Evolutionary conservation across 805 yeast species (phyloP).

Genomic region (Metahyphopichia silvanorum): DNA sequence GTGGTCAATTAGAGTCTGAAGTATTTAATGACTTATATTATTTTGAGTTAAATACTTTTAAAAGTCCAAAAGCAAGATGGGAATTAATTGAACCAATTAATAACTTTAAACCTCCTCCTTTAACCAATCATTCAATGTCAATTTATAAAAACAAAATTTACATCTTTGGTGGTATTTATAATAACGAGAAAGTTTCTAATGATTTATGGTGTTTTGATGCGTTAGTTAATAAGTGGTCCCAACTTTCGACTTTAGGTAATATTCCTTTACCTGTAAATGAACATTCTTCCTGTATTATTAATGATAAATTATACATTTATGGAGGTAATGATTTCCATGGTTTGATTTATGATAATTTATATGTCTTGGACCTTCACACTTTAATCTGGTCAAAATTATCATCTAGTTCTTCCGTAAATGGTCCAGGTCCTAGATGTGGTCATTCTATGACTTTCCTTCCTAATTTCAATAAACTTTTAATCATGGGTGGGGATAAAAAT

Average conservation of each 20-base stretch:
- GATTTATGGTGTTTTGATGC: constrained; percentile 85
- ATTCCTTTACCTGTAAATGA: constrained; percentile 85
- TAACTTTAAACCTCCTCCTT: constrained; percentile 65
- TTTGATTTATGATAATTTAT: constrained; percentile 59
- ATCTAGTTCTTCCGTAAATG: constrained; percentile 38
- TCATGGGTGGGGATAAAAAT: constrained; percentile 90
- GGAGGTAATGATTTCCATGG: constrained; percentile 88
- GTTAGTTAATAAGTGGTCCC: constrained; percentile 61
- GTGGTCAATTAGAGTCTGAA: constrained; percentile 89
- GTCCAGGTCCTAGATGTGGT: constrained; percentile 86
- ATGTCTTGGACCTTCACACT: constrained; percentile 72
- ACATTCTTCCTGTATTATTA: constrained; percentile 79
- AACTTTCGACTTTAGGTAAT: constrained; percentile 66
- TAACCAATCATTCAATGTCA: constrained; percentile 88
- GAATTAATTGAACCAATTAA: constrained; percentile 56
- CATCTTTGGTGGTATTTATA: constrained; percentile 85
- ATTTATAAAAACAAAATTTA: constrained; percentile 75
- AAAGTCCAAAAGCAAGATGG: constrained; percentile 85
- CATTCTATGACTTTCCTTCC: constrained; percentile 78
- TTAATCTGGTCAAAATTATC: constrained; percentile 66
- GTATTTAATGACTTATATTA: constrained; percentile 80
- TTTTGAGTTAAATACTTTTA: constrained; percentile 83
- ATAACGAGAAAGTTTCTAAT: constrained; percentile 63
- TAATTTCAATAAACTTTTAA: constrained; percentile 62
- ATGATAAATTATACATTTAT: constrained; percentile 74